Evolutionary conservation across 768 basidiomycete species (phyloP), one percentile per base, ranked within the genome.

Genomic region (Kwoniella newhampshirensis): DNA sequence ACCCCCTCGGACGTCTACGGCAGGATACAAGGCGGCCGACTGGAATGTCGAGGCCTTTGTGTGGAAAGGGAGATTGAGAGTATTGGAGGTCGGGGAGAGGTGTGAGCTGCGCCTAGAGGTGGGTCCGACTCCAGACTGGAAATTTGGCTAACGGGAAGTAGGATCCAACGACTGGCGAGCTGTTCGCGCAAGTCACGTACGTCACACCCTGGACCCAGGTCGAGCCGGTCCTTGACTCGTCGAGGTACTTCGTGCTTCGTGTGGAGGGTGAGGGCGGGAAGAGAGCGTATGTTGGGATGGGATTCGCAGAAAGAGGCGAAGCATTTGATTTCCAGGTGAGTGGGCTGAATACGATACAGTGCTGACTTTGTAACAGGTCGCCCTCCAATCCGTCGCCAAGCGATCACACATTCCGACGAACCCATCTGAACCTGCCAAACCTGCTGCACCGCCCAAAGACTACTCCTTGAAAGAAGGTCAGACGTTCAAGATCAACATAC

Each of bases 201-300:
- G 86, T 89, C 68, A 81, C 85, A 15, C 78, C 82, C 41, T 85
- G 84, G 56, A 89, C 90, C 4, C 86, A 83, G 26, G 89, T 97
- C n/a, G 92, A 97, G 64, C 87, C 89, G n/a, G 91, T 93, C 15
- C 81, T 96, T 25, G 92, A 97, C 75, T 93, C 91, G 1, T 93
- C 91, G 11, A 85, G 92, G 45, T 97, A 97, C 74, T 97, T 97
- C 71, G 92, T 94, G 15, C 80, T 96, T 39, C 82, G 90, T 51
- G 87, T 96, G 2, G 92, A 96, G 74, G 91, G 93, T 66, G 81
- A 80, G 15, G 74, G 75, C 0, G 90, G 90, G 20, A 85, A 83
- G 75, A 87, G 89, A 73, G 92, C 93, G 1, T 92, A 90, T 70
- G 90, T 97, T 55, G 92, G 92, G 4, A 86, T 96, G 82, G 92